Conservation (phyloP, 1,284 basidiomycete species). For the Melampsora americana region DNA sequence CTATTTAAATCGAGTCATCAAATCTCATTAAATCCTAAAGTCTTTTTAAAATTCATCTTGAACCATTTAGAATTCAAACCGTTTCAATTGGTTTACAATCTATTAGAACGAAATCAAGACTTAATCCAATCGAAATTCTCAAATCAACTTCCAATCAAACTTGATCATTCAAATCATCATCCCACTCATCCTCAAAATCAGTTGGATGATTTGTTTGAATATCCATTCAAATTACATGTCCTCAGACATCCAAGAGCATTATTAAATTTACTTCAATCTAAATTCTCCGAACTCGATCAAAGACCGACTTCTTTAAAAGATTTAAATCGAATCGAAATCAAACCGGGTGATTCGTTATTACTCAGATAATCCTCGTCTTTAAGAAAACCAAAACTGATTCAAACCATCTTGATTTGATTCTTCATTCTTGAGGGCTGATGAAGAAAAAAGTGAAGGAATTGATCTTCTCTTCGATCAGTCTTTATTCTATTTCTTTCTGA, state of each 20-base stretch:
- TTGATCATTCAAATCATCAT: neutral
- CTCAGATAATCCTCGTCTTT: too few relatives aligned
- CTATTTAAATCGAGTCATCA: constrained; percentile 10
- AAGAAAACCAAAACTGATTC: too few relatives aligned
- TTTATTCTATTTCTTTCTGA: too few relatives aligned
- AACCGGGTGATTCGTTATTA: too few relatives aligned
- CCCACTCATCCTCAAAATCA: neutral
- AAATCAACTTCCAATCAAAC: constrained; percentile 3
- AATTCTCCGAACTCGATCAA: neutral
- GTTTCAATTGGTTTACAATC: neutral
- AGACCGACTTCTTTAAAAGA: too few relatives aligned
- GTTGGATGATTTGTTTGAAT: constrained; percentile 12
- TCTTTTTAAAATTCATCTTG: constrained; percentile 8
- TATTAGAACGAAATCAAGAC: constrained; percentile 6
- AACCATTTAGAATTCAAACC: constrained; percentile 23
- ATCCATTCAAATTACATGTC: constrained; percentile 23
- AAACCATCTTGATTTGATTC: too few relatives aligned
- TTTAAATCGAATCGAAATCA: too few relatives aligned
- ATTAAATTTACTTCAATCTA: constrained; percentile 18
- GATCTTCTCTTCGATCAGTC: too few relatives aligned
- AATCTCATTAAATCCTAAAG: neutral
- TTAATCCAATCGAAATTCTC: constrained; percentile 16
- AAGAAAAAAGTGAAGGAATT: too few relatives aligned
- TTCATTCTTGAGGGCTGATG: too few relatives aligned
- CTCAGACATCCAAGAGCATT: constrained; percentile 26